phyloP scores from a whole-genome alignment of 306 rosid genomes.

The Casuarina equisetifolia region DNA sequence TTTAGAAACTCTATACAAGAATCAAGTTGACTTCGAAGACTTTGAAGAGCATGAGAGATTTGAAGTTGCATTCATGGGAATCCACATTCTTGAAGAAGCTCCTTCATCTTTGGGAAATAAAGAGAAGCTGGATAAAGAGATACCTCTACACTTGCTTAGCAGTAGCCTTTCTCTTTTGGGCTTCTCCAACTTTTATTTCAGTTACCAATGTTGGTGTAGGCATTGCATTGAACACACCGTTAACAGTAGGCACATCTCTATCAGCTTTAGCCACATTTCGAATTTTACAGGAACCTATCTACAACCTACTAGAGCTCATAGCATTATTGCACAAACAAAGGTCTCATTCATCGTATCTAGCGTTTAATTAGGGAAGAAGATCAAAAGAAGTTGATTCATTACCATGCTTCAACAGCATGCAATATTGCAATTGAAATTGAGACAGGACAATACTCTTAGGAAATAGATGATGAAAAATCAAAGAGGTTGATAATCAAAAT shows the following conservation, averaged over 20 bases:
- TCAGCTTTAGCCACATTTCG: constrained; percentile 91
- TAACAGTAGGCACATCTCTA: constrained; percentile 74
- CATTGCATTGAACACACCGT: constrained; percentile 51
- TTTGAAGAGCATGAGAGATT: constrained; percentile 73
- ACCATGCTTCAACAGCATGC: constrained; percentile 34
- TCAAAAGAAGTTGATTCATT: constrained; percentile 39
- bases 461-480: constrained; percentile 36
- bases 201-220: constrained; percentile 79
- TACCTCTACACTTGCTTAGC: constrained; percentile 78
- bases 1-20: constrained; percentile 21
- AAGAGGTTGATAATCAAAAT: constrained; percentile 64
- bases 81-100: constrained; percentile 62
- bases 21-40: constrained; percentile 82
- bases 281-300: constrained; percentile 86
- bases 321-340: constrained; percentile 86
- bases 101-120: constrained; percentile 63
- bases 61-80: constrained; percentile 91
- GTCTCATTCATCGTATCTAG: constrained; percentile 74
- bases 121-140: constrained; percentile 68
- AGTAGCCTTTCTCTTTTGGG: constrained; percentile 84
- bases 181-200: constrained; percentile 90
- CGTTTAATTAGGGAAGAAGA: constrained; percentile 67
- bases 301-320: constrained; percentile 89
- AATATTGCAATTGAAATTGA: constrained; percentile 53
- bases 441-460: constrained; percentile 75